A percentile compares a stretch with the other conserved stretches of the same genome.
These are phyloP conservation scores for Cymbomonas tetramitiformis DNA, from an alignment of 139 green algal species.

Conservation along the genomic window DNA sequence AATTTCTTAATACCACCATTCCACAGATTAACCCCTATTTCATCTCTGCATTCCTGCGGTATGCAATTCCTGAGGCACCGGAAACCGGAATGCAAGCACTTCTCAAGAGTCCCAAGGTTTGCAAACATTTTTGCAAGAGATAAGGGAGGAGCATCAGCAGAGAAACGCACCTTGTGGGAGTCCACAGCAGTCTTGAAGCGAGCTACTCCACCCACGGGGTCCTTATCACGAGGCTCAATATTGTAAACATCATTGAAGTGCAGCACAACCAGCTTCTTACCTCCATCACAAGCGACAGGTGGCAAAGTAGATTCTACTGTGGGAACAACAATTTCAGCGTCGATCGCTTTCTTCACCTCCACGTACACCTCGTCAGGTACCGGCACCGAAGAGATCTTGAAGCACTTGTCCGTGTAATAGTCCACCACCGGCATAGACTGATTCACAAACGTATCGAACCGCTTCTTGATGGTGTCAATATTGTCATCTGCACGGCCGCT, in stretches of 20 bases:
- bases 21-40: too few relatives aligned
- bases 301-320: not conserved
- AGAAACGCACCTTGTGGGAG: too few relatives aligned
- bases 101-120: too few relatives aligned
- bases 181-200: conserved; percentile 24
- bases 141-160: too few relatives aligned
- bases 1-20: too few relatives aligned
- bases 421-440: not conserved
- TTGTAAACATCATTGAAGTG: conserved; percentile 68
- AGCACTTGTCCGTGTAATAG: not conserved
- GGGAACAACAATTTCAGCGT: not conserved
- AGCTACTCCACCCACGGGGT: conserved; percentile 49
- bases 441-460: conserved; percentile 34
- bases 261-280: too few relatives aligned
- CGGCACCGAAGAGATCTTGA: not conserved
- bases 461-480: conserved; percentile 46
- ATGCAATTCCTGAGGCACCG: too few relatives aligned
- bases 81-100: too few relatives aligned
- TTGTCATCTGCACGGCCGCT: conserved; percentile 53
- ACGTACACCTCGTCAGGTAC: conserved; percentile 7
- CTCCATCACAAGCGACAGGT: too few relatives aligned
- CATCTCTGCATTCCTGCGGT: too few relatives aligned
- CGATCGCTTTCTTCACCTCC: conserved; percentile 5
- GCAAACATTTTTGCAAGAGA: too few relatives aligned
- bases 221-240: conserved; percentile 30